These are phyloP conservation scores for Smittium mucronatum DNA, from an alignment of 371 early-diverging fungal genomes.

Conservation along the genomic window DNA sequence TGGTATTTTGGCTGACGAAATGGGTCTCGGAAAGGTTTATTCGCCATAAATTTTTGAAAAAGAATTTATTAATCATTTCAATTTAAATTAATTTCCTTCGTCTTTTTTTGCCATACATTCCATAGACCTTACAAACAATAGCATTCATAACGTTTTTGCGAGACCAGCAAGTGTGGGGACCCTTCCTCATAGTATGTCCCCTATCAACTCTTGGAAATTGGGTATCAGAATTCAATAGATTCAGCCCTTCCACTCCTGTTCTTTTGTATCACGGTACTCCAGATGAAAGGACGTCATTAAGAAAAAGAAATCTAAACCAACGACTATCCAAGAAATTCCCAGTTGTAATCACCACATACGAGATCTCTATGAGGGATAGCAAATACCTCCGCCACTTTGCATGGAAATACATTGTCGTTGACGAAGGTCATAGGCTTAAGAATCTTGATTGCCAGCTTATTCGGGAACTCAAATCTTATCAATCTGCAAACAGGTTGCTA, in stretches of 20 bases:
- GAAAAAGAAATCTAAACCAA: constrained; percentile 48
- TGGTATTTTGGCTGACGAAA: constrained; percentile 97
- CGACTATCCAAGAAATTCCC: constrained; percentile 51
- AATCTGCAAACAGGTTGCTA: constrained; percentile 72
- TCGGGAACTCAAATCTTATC: constrained; percentile 64
- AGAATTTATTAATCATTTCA: not conserved
- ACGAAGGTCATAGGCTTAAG: constrained; percentile 93
- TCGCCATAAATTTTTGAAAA: not conserved
- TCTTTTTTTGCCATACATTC: not conserved
- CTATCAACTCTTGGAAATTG: constrained; percentile 94
- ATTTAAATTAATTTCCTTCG: not conserved
- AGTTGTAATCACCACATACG: constrained; percentile 82
- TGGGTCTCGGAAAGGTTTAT: constrained; percentile 73
- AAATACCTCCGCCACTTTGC: constrained; percentile 42
- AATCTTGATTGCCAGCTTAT: constrained; percentile 85
- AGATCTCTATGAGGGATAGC: constrained; percentile 77
- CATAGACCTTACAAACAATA: constrained; percentile 91
- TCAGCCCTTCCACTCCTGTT: constrained; percentile 75
- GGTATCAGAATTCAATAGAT: constrained; percentile 88
- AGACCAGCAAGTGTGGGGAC: constrained; percentile 76
- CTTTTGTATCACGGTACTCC: constrained; percentile 82
- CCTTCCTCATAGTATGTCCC: constrained; percentile 93
- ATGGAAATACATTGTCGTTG: constrained; percentile 87
- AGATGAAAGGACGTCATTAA: constrained; percentile 59
- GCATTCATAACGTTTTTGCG: constrained; percentile 75